Evolutionary conservation across 2,329 filamentous ascomycete genomes (phyloP), one percentile per base, ranked within the genome.

Genomic region (Ceratocystis lukuohia): DNA sequence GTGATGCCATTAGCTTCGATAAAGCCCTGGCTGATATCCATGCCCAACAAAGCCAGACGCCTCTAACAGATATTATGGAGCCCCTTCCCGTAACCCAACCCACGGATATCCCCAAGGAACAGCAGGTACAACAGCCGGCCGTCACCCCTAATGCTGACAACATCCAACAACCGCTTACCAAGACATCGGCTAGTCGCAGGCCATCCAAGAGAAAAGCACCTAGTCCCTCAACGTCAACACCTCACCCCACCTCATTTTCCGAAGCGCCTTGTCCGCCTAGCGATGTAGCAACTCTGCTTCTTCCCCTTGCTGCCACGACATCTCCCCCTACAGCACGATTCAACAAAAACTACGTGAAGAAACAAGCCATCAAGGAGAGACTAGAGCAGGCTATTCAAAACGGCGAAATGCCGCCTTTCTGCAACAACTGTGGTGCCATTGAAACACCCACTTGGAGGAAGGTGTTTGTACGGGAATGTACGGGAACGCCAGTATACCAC

Each of bases 371-470:
- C 70, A 81, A 80, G 71, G 80, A 85, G 69, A 80, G 80, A 53
- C 73, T 87, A 1, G 81, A 86, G 69, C 77, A 78, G 48, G 85
- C 84, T 0, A 86, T 97, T 65, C 81, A 81, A n/a, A 84, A 85
- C 65, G 94, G 94, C 4, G 84, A 91, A 70, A 88, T 92, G 80
- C 94, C 94, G 0, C 87, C 88, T 0, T 97, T 87, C 72, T 99
- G 94, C 74, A 84, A 84, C 69, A 96, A 97, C 71, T 99, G 94
- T 71, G 94, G 94, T 5, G 89, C 91, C 5, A 96, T 99, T 67
- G 89, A 97, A 71, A 99, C 94, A 0, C 90, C 93, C 0, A 96
- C 93, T 0, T 99, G 94, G 94, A 86, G 94, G 68, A 94, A 93
- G 72, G 90, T 94, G 12, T 96, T 88, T 81, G 85, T 86, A n/a